Percentiles rank a stretch among this genome's conserved stretches.
Conservation (phyloP, 1,139 yeast species). For the Kodamaea sp. region DNA sequence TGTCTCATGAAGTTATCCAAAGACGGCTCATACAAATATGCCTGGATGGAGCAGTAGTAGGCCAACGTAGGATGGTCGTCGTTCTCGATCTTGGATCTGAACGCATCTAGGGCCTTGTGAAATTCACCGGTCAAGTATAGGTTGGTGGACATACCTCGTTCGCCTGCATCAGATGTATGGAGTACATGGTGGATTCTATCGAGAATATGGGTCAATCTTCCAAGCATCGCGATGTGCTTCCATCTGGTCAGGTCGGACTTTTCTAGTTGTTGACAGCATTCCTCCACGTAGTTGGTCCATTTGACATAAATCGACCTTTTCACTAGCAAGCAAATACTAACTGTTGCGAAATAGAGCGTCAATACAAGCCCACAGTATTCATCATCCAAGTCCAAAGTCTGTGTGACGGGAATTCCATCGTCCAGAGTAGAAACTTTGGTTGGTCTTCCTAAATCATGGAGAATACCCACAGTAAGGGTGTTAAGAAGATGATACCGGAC, state of each 20-base stretch:
- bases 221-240: conserved; percentile 54
- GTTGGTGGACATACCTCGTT: conserved; percentile 20
- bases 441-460: conserved; percentile 67
- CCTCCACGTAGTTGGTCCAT: conserved; percentile 65
- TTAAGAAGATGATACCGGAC: conserved; percentile 74
- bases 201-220: conserved; percentile 58
- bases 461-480: conserved; percentile 64
- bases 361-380: conserved; percentile 23
- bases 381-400: conserved; percentile 23
- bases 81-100: neutral
- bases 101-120: neutral
- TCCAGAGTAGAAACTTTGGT: conserved; percentile 21
- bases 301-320: conserved; percentile 53
- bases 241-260: conserved; percentile 29
- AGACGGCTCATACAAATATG: neutral
- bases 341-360: conserved; percentile 50
- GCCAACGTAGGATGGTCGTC: neutral
- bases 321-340: conserved; percentile 54
- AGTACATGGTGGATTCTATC: conserved; percentile 63
- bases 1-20: neutral
- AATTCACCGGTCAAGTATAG: neutral
- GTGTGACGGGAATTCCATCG: no score
- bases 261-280: conserved; percentile 55
- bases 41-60: neutral
- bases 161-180: conserved; percentile 38